Conservation (phyloP, 257 asterid species). For the Sherardia arvensis region DNA sequence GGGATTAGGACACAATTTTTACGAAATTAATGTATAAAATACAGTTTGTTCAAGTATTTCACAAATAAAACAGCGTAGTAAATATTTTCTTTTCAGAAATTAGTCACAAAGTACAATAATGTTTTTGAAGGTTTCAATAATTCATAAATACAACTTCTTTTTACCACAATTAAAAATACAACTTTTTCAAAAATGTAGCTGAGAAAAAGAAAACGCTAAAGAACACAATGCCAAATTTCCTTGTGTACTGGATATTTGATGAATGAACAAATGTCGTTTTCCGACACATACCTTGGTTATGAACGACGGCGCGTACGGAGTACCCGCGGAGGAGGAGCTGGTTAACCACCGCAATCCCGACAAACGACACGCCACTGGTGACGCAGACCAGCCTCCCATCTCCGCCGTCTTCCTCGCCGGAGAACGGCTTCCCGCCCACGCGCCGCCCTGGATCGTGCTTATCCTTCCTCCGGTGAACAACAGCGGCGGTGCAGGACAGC, state of each 20-base stretch:
- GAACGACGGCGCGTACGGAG: conserved; percentile 72
- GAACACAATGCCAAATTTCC: not conserved
- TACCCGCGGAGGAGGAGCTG: conserved; percentile 78
- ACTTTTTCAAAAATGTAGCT: too few species aligned
- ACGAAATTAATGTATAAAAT: too few species aligned
- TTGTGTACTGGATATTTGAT: too few species aligned
- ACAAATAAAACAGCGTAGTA: too few species aligned
- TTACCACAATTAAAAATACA: too few species aligned
- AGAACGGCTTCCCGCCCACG: not conserved
- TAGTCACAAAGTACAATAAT: too few species aligned
- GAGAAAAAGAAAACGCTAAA: too few species aligned
- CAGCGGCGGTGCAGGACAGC: conserved; percentile 56
- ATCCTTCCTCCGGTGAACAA: conserved; percentile 52
- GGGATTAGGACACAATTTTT: too few species aligned
- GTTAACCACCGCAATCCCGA: conserved; percentile 72
- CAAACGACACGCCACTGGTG: conserved; percentile 85
- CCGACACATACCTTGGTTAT: conserved; percentile 48
- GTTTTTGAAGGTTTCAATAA: too few species aligned
- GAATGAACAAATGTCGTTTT: not conserved
- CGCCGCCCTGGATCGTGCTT: conserved; percentile 9
- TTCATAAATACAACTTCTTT: too few species aligned
- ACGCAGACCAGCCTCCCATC: conserved; percentile 67
- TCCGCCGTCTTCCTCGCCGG: conserved; percentile 16
- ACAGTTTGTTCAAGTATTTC: too few species aligned
- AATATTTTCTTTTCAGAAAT: too few species aligned